These are phyloP conservation scores for Mycosphaerella arachidis DNA, from an alignment of 2,329 filamentous ascomycete genomes.

Conservation along the genomic window DNA sequence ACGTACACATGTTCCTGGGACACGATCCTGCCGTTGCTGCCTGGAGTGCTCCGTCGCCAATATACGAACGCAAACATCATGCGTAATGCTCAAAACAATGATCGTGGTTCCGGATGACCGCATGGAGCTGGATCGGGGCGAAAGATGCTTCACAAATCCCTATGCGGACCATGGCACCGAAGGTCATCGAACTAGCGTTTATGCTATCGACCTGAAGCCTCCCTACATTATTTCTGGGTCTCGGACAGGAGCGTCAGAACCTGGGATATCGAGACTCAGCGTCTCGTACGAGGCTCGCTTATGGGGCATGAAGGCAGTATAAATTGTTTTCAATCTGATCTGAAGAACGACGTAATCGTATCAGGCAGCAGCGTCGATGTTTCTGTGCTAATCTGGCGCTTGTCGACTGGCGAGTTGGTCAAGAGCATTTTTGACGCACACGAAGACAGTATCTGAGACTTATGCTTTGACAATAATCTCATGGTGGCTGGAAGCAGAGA, in stretches of 20 bases:
- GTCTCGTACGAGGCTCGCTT: not conserved
- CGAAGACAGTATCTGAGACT: slow-evolving; percentile 4
- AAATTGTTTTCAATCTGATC: slow-evolving; percentile 9
- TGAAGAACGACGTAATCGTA: slow-evolving; percentile 20
- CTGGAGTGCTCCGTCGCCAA: not conserved
- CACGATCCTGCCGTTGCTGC: not conserved
- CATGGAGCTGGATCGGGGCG: not conserved
- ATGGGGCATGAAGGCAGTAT: slow-evolving; percentile 7
- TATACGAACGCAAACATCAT: not conserved
- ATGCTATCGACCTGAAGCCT: not conserved
- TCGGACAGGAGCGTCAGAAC: slow-evolving; percentile 12
- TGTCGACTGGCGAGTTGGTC: slow-evolving; percentile 12
- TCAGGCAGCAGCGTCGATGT: slow-evolving; percentile 20
- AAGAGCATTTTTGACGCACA: slow-evolving; percentile 6
- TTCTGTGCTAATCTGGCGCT: slow-evolving; percentile 21
- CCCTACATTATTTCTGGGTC: slow-evolving; percentile 10
- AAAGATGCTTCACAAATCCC: not conserved
- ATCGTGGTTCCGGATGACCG: not conserved
- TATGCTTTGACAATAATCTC: slow-evolving; percentile 10
- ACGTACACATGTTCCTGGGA: not conserved
- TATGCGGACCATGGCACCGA: not conserved
- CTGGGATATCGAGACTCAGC: slow-evolving; percentile 14
- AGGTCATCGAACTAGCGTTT: not conserved
- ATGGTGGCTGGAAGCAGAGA: slow-evolving; percentile 15
- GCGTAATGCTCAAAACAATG: not conserved